Percentiles rank a stretch among this genome's conserved stretches.
phyloP scores from a whole-genome alignment of 2,329 filamentous ascomycete genomes.

The Ophiostoma sp. region DNA sequence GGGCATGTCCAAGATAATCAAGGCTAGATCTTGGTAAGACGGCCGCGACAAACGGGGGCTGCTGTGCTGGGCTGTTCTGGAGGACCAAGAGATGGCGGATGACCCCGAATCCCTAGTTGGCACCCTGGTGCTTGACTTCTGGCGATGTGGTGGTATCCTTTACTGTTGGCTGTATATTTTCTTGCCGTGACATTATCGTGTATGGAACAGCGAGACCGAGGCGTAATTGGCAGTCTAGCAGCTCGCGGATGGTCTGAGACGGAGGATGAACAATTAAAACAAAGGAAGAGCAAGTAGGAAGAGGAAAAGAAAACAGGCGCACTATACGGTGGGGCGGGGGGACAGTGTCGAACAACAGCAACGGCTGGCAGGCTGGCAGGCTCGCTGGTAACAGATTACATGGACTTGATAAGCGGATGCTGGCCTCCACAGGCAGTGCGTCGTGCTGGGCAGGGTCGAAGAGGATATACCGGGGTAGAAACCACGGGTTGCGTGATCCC shows the following conservation, averaged over 20 bases:
- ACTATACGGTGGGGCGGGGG: slow-evolving; percentile 13
- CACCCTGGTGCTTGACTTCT: too few species aligned
- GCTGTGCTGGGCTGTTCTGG: too few species aligned
- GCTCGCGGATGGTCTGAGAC: background rate
- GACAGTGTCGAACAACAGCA: background rate
- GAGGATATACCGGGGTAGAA: slow-evolving; percentile 6
- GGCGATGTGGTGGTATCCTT: too few species aligned
- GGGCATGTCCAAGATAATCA: background rate
- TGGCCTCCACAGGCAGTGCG: slow-evolving; percentile 8
- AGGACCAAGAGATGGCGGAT: background rate
- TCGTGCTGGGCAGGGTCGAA: slow-evolving; percentile 5
- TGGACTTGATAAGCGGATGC: slow-evolving; percentile 7
- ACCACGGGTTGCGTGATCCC: slow-evolving; percentile 10
- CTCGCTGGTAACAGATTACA: slow-evolving; percentile 6
- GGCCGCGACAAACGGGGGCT: background rate
- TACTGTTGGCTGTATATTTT: too few species aligned
- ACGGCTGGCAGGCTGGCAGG: slow-evolving; percentile 9
- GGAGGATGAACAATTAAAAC: background rate
- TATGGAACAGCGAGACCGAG: background rate
- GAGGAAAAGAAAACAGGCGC: slow-evolving; percentile 4
- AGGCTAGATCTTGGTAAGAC: background rate
- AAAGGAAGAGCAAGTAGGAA: background rate
- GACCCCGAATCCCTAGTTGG: background rate
- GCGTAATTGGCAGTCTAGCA: background rate
- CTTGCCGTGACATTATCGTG: background rate